Conservation (phyloP, 352 stramenopile species). For the Pythium guiyangense region DNA sequence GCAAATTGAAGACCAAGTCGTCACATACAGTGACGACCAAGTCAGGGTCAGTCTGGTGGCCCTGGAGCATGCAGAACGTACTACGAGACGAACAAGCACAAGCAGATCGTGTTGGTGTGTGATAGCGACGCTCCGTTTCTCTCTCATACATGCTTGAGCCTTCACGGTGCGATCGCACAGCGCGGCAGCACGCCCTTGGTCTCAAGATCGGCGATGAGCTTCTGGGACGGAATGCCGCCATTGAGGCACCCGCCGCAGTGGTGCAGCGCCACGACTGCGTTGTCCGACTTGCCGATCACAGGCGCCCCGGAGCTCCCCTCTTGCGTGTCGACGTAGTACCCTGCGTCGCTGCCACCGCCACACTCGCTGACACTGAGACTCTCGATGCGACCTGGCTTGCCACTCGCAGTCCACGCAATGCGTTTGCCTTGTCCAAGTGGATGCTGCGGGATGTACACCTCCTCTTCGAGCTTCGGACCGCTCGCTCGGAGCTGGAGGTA, state of each 20-base stretch:
- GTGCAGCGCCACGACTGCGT: constrained; percentile 68
- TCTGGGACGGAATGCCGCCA: constrained; percentile 43
- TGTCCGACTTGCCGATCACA: constrained; percentile 46
- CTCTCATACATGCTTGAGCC: too few species aligned
- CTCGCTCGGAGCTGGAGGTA: constrained; percentile 33
- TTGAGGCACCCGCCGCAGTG: constrained; percentile 76
- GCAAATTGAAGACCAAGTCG: too few species aligned
- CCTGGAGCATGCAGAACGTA: too few species aligned
- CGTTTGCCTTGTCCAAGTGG: constrained; percentile 32
- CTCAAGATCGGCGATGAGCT: constrained; percentile 43
- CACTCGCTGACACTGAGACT: constrained; percentile 37
- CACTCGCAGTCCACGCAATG: constrained; percentile 23
- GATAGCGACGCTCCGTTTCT: too few species aligned
- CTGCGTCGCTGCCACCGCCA: constrained; percentile 40
- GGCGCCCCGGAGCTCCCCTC: constrained; percentile 67
- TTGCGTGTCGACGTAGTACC: constrained; percentile 76
- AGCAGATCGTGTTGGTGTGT: too few species aligned
- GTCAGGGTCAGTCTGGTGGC: too few species aligned
- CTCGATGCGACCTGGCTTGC: constrained; percentile 22
- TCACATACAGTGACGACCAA: too few species aligned
- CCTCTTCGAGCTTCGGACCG: constrained; percentile 27
- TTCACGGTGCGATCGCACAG: constrained; percentile 20
- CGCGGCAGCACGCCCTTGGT: constrained; percentile 33
- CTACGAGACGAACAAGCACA: too few species aligned
- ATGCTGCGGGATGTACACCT: constrained; percentile 41